Conservation (phyloP, 2,329 filamentous ascomycete genomes). For the Hymenoscyphus albidus region DNA sequence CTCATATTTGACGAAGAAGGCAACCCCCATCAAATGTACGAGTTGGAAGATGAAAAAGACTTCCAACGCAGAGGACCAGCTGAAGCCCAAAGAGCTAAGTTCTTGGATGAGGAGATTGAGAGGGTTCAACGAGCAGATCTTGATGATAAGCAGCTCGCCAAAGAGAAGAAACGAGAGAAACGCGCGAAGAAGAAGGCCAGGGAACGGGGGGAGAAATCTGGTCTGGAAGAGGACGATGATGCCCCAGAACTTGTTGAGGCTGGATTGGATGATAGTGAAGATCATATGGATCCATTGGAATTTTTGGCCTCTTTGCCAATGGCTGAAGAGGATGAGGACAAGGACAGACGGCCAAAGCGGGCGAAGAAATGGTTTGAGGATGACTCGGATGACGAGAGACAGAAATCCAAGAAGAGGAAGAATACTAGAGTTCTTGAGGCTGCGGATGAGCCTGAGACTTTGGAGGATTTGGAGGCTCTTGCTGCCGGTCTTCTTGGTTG, state of each 20-base stretch:
- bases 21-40: constrained; percentile 78
- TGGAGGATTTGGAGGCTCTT: constrained; percentile 75
- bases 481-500: constrained; percentile 66
- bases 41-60: constrained; percentile 78
- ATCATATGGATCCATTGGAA: constrained; percentile 52
- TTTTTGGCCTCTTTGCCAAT: constrained; percentile 56
- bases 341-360: constrained; percentile 60
- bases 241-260: constrained; percentile 32
- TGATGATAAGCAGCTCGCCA: constrained; percentile 76
- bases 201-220: constrained; percentile 51
- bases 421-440: constrained; percentile 56
- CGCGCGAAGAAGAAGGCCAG: constrained; percentile 67
- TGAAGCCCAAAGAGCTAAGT: constrained; percentile 70
- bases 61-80: constrained; percentile 74
- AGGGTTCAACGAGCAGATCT: constrained; percentile 72
- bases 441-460: constrained; percentile 67
- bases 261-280: constrained; percentile 24
- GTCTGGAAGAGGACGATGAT: constrained; percentile 29
- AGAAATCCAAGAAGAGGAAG: constrained; percentile 44
- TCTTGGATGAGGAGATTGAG: constrained; percentile 71
- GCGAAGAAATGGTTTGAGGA: constrained; percentile 78
- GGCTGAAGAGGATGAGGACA: constrained; percentile 37
- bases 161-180: constrained; percentile 75
- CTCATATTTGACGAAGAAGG: constrained; percentile 92
- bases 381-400: constrained; percentile 49